Conservation (phyloP, 805 yeast species). For the Candida krabiensis region DNA sequence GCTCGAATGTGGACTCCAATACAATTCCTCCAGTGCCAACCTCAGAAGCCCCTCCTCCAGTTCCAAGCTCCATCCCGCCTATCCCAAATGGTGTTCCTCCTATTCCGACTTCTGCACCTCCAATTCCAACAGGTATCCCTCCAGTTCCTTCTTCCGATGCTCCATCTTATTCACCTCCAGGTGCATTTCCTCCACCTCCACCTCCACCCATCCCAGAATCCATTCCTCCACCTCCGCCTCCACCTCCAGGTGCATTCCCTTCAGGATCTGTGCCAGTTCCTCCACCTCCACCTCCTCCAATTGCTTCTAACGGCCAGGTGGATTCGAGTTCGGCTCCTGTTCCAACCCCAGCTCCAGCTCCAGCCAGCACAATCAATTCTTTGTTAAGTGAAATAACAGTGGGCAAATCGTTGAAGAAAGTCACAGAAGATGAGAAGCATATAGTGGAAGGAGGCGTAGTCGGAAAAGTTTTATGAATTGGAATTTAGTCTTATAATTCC, state of each 20-base stretch:
- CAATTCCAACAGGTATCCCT: slow-evolving; percentile 16
- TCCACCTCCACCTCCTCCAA: slow-evolving; percentile 29
- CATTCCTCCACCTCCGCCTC: slow-evolving; percentile 23
- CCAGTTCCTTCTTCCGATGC: slow-evolving; percentile 29
- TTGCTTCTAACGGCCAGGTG: slow-evolving; percentile 25
- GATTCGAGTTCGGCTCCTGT: slow-evolving; percentile 22
- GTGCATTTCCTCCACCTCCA: slow-evolving; percentile 28
- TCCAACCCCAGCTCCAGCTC: slow-evolving; percentile 33
- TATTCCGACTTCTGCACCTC: slow-evolving; percentile 16
- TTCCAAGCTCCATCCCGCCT: slow-evolving; percentile 1
- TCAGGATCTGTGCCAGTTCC: slow-evolving; percentile 4
- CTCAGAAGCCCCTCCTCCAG: slow-evolving; percentile 25
- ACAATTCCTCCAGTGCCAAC: slow-evolving; percentile 1
- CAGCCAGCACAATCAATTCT: slow-evolving; percentile 33
- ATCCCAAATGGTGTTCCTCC: slow-evolving; percentile 16
- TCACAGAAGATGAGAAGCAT: slow-evolving; percentile 46
- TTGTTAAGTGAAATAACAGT: slow-evolving; percentile 57
- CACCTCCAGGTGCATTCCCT: slow-evolving; percentile 25
- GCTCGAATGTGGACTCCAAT: slow-evolving; percentile 6
- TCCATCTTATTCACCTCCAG: slow-evolving; percentile 22
- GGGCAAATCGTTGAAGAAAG: slow-evolving; percentile 53
- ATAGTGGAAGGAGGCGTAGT: slow-evolving; percentile 46
- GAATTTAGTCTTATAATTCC: no score
- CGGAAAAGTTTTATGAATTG: slow-evolving; percentile 45
- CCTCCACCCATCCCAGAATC: slow-evolving; percentile 24